Percentiles rank a stretch among this genome's conserved stretches.
Conservation (phyloP, 192 early-diverging fungal genomes). For the Obelidium mucronatum region DNA sequence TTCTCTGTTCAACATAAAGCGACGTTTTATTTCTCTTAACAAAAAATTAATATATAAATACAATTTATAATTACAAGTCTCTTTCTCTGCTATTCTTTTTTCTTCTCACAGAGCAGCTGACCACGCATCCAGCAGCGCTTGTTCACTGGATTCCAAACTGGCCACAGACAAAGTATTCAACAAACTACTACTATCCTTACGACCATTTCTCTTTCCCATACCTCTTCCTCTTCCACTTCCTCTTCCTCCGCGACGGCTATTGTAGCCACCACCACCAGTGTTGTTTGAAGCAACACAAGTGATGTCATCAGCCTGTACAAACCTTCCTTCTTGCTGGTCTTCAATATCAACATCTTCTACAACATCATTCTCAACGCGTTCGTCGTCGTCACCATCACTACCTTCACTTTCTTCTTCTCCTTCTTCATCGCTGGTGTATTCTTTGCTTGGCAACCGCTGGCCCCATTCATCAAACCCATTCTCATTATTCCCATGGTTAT, state of each 20-base stretch:
- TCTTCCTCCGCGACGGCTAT: neutral
- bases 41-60: too few relatives aligned
- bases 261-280: neutral
- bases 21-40: neutral
- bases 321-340: neutral
- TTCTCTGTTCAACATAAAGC: too few relatives aligned
- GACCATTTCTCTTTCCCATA: too few relatives aligned
- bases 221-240: too few relatives aligned
- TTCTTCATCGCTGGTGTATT: neutral
- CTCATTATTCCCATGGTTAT: too few relatives aligned
- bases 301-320: too few relatives aligned
- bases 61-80: neutral
- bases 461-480: too few relatives aligned
- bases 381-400: neutral
- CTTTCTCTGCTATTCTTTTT: neutral
- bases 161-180: neutral
- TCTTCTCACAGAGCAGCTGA: conserved; percentile 19
- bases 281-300: neutral
- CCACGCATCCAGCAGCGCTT: conserved; percentile 25
- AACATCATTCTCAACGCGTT: too few relatives aligned
- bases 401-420: neutral
- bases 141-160: neutral
- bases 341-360: neutral
- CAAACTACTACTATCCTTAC: too few relatives aligned
- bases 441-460: too few relatives aligned